Percentiles rank a stretch among this genome's conserved stretches.
These are phyloP conservation scores for Candida easanensis DNA, from an alignment of 805 yeast species.

Conservation along the genomic window DNA sequence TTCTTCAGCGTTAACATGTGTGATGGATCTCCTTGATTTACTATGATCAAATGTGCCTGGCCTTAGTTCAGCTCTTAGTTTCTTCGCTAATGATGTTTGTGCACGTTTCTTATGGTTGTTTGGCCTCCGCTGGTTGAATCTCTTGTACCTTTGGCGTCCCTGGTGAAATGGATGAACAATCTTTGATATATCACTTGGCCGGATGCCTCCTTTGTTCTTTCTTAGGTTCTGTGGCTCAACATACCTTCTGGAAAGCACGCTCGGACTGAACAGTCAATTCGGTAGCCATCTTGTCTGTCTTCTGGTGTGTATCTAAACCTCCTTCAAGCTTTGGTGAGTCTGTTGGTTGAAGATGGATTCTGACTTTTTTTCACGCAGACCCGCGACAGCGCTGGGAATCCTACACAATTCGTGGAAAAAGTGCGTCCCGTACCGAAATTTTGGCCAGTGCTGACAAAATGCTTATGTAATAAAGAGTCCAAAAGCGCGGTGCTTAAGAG, in stretches of 20 bases:
- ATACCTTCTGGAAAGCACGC: conserved; percentile 99
- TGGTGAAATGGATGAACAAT: neutral
- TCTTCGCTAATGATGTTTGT: too few relatives aligned
- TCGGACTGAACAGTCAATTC: conserved; percentile 99
- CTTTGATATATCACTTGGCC: neutral
- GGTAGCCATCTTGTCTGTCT: conserved; percentile 79
- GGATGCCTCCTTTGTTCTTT: neutral
- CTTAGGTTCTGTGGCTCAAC: conserved; percentile 35
- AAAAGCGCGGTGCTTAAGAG: conserved; percentile 8
- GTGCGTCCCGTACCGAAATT: conserved; percentile 11
- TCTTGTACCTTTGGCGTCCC: neutral
- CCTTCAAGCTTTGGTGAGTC: conserved; percentile 6
- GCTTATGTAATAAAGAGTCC: conserved; percentile 10
- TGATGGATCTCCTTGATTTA: too few relatives aligned
- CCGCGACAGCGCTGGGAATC: too few relatives aligned
- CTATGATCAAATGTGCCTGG: too few relatives aligned
- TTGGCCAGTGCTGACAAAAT: conserved; percentile 2
- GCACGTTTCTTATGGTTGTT: too few relatives aligned
- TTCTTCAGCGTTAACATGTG: too few relatives aligned
- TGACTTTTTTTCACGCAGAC: conserved; percentile 13
- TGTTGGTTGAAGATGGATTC: conserved; percentile 4
- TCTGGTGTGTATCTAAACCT: conserved; percentile 7
- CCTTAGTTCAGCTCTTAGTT: too few relatives aligned
- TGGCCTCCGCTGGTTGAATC: too few relatives aligned
- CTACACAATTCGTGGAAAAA: conserved; percentile 1